These are phyloP conservation scores for Chenopodium quinoa DNA, from an alignment of 148 eudicot genomes.

Conservation along the genomic window DNA sequence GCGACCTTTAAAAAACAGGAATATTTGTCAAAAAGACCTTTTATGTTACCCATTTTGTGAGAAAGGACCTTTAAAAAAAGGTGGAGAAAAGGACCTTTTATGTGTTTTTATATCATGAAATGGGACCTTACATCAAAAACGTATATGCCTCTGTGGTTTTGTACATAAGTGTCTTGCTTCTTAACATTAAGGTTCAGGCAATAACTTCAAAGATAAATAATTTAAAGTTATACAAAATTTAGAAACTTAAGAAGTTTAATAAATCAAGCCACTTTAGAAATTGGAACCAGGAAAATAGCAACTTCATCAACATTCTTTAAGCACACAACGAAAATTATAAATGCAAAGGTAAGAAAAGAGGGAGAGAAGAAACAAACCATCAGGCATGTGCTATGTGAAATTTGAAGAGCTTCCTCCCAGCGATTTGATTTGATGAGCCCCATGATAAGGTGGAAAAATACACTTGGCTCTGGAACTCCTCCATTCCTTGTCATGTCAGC, in stretches of 20 bases:
- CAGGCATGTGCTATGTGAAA: slow-evolving; percentile 60
- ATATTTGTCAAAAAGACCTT: too few species aligned
- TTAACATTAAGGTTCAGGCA: neutral
- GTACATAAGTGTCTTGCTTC: neutral
- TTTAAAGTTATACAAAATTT: too few species aligned
- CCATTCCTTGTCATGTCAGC: slow-evolving; percentile 59
- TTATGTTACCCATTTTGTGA: too few species aligned
- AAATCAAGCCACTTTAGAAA: neutral
- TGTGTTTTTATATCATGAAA: too few species aligned
- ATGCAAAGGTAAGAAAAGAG: neutral
- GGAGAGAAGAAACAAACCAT: slow-evolving; percentile 45
- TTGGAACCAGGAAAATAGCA: neutral
- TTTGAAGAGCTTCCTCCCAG: slow-evolving; percentile 85
- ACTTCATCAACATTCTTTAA: neutral
- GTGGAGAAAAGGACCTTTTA: too few species aligned
- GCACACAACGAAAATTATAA: neutral
- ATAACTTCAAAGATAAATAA: neutral
- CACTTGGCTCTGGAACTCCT: slow-evolving; percentile 50
- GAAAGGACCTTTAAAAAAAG: too few species aligned
- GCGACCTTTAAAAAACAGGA: too few species aligned
- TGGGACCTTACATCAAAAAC: too few species aligned
- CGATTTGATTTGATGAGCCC: slow-evolving; percentile 61
- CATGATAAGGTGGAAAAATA: slow-evolving; percentile 51
- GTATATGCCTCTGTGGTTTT: too few species aligned
- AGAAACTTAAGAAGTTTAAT: neutral